Base-by-base conservation (phyloP, 352 stramenopile species). In the Globisporangium okanoganense region DNA sequence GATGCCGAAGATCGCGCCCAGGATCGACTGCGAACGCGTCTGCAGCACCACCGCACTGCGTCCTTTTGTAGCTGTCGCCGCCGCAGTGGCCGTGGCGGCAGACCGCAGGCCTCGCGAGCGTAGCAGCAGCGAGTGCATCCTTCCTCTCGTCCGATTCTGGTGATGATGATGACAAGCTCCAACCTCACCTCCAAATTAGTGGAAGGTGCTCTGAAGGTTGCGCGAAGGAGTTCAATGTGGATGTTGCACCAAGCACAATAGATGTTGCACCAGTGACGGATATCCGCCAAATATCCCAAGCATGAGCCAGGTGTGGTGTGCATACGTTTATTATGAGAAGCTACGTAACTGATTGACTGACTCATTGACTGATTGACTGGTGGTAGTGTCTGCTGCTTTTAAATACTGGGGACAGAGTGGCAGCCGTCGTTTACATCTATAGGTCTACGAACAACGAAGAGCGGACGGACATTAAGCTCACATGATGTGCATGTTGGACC, bases 1-100 rank as follows among this genome's bases (percentile, higher is more conserved):
- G 58, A 92, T 92, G 45, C 82, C 82, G 58, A 93, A 93, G 62
- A 93, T 87, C 53, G 79, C 76, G 57, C 81, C 64, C 33, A 93
- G 67, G 8, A 93, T 62, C 31, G 84, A 93, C 75, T 88, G 76
- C 40, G 71, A 71, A 29, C 82, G 75, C 43, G 58, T 44, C 9
- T 50, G 58, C 27, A 18, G 3, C 9, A n/a, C 45, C 25, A 12
- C 3, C 10, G 14, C 16, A 24, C 22, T 38, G 20, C 6, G 7
- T 18, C n/a, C n/a, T n/a, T n/a, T n/a, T n/a, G n/a, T 4, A 24
- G 48, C 31, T 22, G 22, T 3, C 38, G 18, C 27, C 9, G 10
- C 24, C 49, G 29, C 9, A 35, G 33, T 22, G 45, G 24, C 35
- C 1, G 40, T 3, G 12, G 35, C 52, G 4, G 35, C 52, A 24